These are phyloP conservation scores for Psilocybe azurescens DNA, from an alignment of 768 basidiomycete genomes.

Conservation along the genomic window DNA sequence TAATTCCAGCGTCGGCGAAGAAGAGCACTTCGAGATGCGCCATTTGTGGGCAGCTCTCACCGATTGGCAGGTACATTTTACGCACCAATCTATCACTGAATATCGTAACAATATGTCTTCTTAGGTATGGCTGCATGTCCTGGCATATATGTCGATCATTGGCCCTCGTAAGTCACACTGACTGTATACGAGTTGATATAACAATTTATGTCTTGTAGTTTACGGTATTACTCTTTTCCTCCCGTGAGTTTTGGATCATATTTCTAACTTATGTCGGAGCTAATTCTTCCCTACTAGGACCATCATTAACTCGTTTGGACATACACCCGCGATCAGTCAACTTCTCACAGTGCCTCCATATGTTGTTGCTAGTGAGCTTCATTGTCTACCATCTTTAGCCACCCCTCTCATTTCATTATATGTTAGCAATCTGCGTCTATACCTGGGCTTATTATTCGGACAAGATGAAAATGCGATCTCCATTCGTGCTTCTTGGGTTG, in stretches of 20 bases:
- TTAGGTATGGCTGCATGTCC: slow-evolving; percentile 57
- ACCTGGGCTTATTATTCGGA: slow-evolving; percentile 65
- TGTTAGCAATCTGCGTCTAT: slow-evolving; percentile 55
- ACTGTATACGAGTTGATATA: background rate
- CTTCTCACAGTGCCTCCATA: slow-evolving; percentile 75
- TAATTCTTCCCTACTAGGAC: slow-evolving; percentile 40
- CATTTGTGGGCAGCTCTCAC: slow-evolving; percentile 57
- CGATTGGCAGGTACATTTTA: slow-evolving; percentile 64
- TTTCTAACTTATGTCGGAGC: background rate
- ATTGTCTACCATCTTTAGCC: background rate
- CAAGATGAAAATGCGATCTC: slow-evolving; percentile 54
- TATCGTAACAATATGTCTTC: background rate
- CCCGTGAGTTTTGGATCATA: slow-evolving; percentile 50
- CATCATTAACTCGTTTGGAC: slow-evolving; percentile 68
- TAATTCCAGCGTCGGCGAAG: slow-evolving; percentile 62
- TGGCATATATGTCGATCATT: slow-evolving; percentile 63
- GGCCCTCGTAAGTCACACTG: slow-evolving; percentile 54
- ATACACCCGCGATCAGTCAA: slow-evolving; percentile 59
- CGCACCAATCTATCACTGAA: too few relatives aligned
- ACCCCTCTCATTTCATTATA: background rate
- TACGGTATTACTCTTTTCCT: slow-evolving; percentile 76
- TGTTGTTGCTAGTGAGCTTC: slow-evolving; percentile 59
- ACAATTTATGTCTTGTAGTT: slow-evolving; percentile 32
- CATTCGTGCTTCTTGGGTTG: slow-evolving; percentile 61
- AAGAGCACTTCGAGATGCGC: slow-evolving; percentile 59